These are phyloP conservation scores for Penicillium samsonianum DNA, from an alignment of 495 filamentous ascomycete genomes.

Conservation along the genomic window DNA sequence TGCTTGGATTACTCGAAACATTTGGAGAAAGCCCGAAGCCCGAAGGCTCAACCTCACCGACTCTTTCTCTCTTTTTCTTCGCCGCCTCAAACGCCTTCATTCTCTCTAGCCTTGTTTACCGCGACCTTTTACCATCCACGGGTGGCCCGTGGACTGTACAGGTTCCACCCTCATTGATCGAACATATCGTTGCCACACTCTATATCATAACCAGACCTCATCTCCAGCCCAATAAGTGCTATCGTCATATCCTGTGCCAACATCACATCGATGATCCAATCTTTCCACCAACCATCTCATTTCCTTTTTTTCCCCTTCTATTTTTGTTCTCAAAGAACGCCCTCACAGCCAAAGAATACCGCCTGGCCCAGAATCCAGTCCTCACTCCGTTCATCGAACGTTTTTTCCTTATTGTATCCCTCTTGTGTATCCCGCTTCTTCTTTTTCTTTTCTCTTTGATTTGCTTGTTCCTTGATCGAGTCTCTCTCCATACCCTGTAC, in stretches of 20 bases:
- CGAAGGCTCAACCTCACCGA: neutral
- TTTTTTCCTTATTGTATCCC: slow-evolving; percentile 14
- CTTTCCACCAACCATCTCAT: slow-evolving; percentile 6
- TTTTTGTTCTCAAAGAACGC: neutral
- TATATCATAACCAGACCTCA: slow-evolving; percentile 10
- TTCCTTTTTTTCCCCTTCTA: slow-evolving; percentile 3
- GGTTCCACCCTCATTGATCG: slow-evolving; percentile 9
- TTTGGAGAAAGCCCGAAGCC: neutral
- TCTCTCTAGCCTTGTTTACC: slow-evolving; percentile 7
- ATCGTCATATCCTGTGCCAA: slow-evolving; percentile 1
- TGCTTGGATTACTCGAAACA: neutral
- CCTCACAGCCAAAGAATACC: slow-evolving; percentile 2
- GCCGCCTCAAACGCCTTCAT: slow-evolving; percentile 1
- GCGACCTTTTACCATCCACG: slow-evolving; percentile 20
- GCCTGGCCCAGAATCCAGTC: neutral
- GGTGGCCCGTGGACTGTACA: neutral
- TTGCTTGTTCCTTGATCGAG: slow-evolving; percentile 4
- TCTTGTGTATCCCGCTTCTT: slow-evolving; percentile 24
- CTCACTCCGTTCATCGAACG: slow-evolving; percentile 10
- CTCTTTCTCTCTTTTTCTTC: slow-evolving; percentile 3
- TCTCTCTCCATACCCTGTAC: slow-evolving; percentile 33
- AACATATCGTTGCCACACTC: slow-evolving; percentile 5
- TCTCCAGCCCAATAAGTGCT: slow-evolving; percentile 1
- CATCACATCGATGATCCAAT: slow-evolving; percentile 3
- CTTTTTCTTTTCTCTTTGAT: slow-evolving; percentile 12